Percentiles rank a stretch among this genome's conserved stretches.
Conservation (phyloP, 1,284 basidiomycete species). For the Omphalotus olearius region DNA sequence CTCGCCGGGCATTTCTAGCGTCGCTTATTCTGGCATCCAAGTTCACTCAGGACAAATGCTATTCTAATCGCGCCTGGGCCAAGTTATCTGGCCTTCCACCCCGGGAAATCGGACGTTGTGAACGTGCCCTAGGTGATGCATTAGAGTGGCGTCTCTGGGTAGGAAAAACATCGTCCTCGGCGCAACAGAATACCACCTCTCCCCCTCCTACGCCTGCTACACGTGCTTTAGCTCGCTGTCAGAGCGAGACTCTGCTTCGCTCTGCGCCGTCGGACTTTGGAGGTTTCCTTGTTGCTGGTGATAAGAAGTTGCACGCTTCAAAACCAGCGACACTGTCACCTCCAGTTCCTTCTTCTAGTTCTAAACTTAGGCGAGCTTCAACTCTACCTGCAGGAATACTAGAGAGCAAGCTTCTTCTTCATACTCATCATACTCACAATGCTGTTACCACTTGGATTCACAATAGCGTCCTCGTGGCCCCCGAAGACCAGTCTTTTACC, state of each 20-base stretch:
- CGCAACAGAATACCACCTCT: slow-evolving; percentile 5
- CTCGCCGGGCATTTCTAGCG: slow-evolving; percentile 84
- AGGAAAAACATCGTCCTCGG: slow-evolving; percentile 44
- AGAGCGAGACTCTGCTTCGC: slow-evolving; percentile 36
- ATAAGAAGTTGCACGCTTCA: background rate
- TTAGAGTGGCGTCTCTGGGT: slow-evolving; percentile 84
- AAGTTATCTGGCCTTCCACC: slow-evolving; percentile 78
- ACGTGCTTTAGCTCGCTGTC: slow-evolving; percentile 31
- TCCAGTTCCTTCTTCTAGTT: background rate
- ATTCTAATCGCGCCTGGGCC: slow-evolving; percentile 90
- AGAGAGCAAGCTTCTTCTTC: background rate
- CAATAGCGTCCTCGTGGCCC: background rate
- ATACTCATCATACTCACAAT: background rate
- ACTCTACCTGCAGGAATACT: slow-evolving; percentile 31
- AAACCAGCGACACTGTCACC: background rate
- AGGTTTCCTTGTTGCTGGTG: slow-evolving; percentile 1
- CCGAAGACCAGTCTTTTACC: background rate
- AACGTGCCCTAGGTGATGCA: slow-evolving; percentile 74
- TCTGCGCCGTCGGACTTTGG: slow-evolving; percentile 5
- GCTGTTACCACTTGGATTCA: slow-evolving; percentile 9
- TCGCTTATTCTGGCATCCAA: slow-evolving; percentile 87
- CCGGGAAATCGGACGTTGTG: slow-evolving; percentile 75
- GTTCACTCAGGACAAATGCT: slow-evolving; percentile 90
- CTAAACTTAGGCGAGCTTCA: slow-evolving; percentile 24
- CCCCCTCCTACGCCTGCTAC: slow-evolving; percentile 19